Conservation (phyloP, 768 basidiomycete species). For the Brasilioporus rufonigricans region DNA sequence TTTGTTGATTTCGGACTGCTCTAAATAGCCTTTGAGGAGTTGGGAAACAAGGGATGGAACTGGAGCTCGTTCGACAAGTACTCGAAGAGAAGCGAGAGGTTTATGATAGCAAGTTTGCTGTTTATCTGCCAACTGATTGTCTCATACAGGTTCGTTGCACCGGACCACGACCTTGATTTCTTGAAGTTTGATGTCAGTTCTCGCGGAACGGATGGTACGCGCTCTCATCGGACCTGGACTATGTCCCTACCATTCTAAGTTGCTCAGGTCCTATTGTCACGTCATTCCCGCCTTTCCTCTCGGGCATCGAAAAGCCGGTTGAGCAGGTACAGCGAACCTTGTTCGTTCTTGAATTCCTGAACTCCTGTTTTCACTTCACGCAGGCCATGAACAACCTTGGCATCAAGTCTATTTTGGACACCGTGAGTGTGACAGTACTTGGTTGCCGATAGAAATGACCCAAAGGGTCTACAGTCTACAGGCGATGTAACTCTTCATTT, state of each 20-base stretch:
- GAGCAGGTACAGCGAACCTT: not conserved
- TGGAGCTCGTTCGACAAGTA: slow-evolving; percentile 4
- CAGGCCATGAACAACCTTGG: not conserved
- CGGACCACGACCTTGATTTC: slow-evolving; percentile 1
- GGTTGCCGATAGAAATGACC: not conserved
- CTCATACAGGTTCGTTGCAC: not conserved
- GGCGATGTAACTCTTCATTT: not conserved
- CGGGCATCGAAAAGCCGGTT: not conserved
- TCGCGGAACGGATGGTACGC: not conserved
- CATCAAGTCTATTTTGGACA: not conserved
- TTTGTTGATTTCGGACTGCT: not conserved
- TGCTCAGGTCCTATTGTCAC: not conserved
- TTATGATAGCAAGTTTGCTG: not conserved
- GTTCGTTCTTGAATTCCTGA: not conserved
- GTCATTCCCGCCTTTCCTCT: not conserved
- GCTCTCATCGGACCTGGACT: not conserved
- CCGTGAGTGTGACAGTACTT: not conserved
- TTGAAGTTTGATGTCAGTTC: not conserved
- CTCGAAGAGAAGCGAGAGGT: slow-evolving; percentile 6
- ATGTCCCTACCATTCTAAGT: not conserved
- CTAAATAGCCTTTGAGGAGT: not conserved
- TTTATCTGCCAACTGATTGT: not conserved
- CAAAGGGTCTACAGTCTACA: not conserved
- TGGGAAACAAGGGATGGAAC: slow-evolving; percentile 1
- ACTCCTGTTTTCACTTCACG: not conserved